Percentiles rank a stretch among this genome's conserved stretches.
phyloP scores from a whole-genome alignment of 2,329 filamentous ascomycete species.

The Cladorrhinum sp. region DNA sequence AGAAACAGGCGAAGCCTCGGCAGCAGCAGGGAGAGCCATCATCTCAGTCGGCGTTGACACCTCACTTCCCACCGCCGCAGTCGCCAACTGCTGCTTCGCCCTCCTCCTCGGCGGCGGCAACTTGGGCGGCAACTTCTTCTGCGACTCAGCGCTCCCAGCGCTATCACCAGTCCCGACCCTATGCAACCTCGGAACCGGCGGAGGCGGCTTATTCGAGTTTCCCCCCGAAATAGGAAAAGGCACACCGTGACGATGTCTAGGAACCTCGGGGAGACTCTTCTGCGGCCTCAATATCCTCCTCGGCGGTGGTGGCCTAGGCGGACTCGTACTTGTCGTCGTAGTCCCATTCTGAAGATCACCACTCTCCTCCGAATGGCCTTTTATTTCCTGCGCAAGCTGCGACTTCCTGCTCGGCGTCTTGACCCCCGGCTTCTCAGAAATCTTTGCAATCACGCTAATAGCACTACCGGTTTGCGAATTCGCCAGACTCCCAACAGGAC shows the following conservation, averaged over 20 bases:
- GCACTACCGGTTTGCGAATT: constrained; percentile 65
- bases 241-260: constrained; percentile 54
- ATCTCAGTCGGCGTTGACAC: neutral
- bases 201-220: neutral
- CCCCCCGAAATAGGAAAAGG: constrained; percentile 30
- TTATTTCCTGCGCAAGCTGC: constrained; percentile 28
- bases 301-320: constrained; percentile 12
- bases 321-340: constrained; percentile 2
- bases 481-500: constrained; percentile 49
- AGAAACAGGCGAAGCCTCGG: neutral
- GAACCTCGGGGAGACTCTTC: constrained; percentile 52
- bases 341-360: no score
- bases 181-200: constrained; percentile 13
- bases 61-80: neutral
- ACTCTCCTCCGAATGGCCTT: constrained; percentile 25
- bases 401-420: constrained; percentile 70
- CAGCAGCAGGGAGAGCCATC: neutral
- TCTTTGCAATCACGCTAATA: constrained; percentile 73
- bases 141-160: neutral
- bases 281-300: constrained; percentile 36
- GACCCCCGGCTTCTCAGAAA: constrained; percentile 78
- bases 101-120: constrained; percentile 27
- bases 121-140: constrained; percentile 28
- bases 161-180: neutral
- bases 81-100: constrained; percentile 19